Evolutionary conservation across 2,329 filamentous ascomycete species (phyloP), one percentile per base, ranked within the genome.

Genomic region (Chrysoporthe austroafricana): DNA sequence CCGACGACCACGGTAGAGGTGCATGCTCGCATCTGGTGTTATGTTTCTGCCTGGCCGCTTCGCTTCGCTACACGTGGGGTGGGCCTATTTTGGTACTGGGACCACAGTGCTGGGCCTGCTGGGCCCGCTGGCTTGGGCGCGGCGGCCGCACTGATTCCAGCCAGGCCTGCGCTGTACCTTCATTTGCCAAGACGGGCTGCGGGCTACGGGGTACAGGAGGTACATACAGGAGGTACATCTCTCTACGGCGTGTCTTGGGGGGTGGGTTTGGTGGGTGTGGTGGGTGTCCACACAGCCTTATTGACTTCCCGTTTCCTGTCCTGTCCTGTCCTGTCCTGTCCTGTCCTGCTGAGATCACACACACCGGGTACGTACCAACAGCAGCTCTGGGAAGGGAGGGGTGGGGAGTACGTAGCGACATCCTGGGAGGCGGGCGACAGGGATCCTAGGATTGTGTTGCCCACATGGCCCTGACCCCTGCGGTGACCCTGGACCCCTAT

Each of bases 401-500:
- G n/a, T 8, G 4, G 9, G 21, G 26, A 21, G 5, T 32, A 54
- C 50, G 14, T 54, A 16, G 50, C 1, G 13, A 54, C 50, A 7
- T 54, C 50, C 16, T 7, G 21, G 7, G 26, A 39, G 36, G 9
- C 48, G 16, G 50, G 50, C 21, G 26, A 34, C 50, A 54, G 14
- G 50, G 50, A 54, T 34, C 50, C 7, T 54, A 5, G 21, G 21
- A 54, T 14, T 32, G 16, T 5, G 26, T 21, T 34, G n/a, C n/a
- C 43, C 59, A 61, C 59, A 61, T 61, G 59, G 59, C 26, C 16
- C 11, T 13, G 9, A 61, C 16, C 59, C 59, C 59, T 61, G 42
- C 59, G 43, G n/a, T 14, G 21, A 42, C 21, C 59, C 59, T 42
- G 48, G 59, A 1, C 59, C 59, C 59, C 43, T 32, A 42, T 44